Base-by-base conservation (phyloP, 2,329 filamentous ascomycete species). In the Epichloe scottii region DNA sequence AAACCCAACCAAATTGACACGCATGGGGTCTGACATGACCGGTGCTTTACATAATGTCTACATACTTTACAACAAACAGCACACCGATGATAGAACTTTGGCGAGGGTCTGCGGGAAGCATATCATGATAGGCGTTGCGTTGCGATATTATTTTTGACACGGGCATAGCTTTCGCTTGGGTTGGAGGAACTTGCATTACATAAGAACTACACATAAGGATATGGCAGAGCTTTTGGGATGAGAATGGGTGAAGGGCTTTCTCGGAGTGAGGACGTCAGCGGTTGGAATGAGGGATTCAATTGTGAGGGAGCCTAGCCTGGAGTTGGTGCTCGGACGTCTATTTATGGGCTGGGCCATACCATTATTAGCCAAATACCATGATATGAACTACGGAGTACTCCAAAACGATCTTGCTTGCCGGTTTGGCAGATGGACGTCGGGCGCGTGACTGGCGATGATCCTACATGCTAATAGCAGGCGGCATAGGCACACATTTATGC, bases 111-210 rank as follows among this genome's bases (percentile, higher is more conserved):
- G 56, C 57, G 57, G 63, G 54, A 63, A 66, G 62, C 64, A 66
- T 67, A 56, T 61, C 60, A 49, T 39, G 46, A 59, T 59, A 47
- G 65, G 65, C 65, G 65, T 67, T 67, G 64, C 63, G 64, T 67
- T 67, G 58, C 59, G 60, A 59, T 60, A 64, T 62, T 62, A 55
- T 59, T 57, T 48, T 48, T 58, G 56, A 58, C 30, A 46, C 40
- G 34, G 40, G 51, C 26, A 43, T 45, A 40, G 38, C 21, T 30
- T 44, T 48, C 14, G 37, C 34, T 40, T 33, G 33, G 45, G 34
- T 38, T 43, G 50, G 56, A 58, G 56, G 52, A 55, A 53, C 62
- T 56, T 58, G 56, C 61, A 63, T 61, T 58, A 55, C 58, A 59
- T 58, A 62, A 23, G 44, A n/a, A 46, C 54, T 40, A 51, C 51